Evolutionary conservation across 2,329 filamentous ascomycete genomes (phyloP).

Genomic region (Trichophyton verrucosum): DNA sequence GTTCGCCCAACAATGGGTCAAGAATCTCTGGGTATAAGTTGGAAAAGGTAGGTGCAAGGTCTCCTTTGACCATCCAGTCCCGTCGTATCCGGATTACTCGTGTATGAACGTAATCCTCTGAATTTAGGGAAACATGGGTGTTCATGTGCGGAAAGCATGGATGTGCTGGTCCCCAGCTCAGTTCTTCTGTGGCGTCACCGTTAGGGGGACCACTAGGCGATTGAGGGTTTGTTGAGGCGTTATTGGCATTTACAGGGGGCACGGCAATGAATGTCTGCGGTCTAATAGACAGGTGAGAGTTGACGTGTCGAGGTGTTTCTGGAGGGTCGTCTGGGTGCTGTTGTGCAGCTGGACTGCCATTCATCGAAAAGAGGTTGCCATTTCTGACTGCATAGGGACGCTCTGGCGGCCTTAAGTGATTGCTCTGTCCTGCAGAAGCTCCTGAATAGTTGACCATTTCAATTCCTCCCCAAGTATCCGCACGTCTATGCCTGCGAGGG

Average conservation of each 20-base stretch:
- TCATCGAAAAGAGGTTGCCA: conserved; percentile 1
- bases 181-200: conserved; percentile 44
- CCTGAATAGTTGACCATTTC: conserved; percentile 18
- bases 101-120: conserved; percentile 61
- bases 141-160: conserved; percentile 92
- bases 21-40: conserved; percentile 95
- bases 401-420: conserved; percentile 21
- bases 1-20: conserved; percentile 71
- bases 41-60: conserved; percentile 83
- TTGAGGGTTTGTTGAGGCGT: conserved; percentile 8
- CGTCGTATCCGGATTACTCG: conserved; percentile 82
- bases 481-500: conserved; percentile 33
- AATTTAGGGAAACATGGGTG: conserved; percentile 70
- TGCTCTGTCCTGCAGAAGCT: conserved; percentile 10
- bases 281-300: conserved; percentile 30
- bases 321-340: conserved; percentile 12
- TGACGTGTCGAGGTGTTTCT: conserved; percentile 26
- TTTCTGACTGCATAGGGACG: conserved; percentile 1
- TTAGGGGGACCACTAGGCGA: conserved; percentile 21
- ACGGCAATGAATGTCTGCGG: conserved; percentile 30
- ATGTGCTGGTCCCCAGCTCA: conserved; percentile 85
- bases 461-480: conserved; percentile 17
- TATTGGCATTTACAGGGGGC: conserved; percentile 15
- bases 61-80: conserved; percentile 82
- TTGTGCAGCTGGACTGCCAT: neutral